phyloP scores from a whole-genome alignment of 2,329 filamentous ascomycete genomes.

The Chaetothyriales sp. region DNA sequence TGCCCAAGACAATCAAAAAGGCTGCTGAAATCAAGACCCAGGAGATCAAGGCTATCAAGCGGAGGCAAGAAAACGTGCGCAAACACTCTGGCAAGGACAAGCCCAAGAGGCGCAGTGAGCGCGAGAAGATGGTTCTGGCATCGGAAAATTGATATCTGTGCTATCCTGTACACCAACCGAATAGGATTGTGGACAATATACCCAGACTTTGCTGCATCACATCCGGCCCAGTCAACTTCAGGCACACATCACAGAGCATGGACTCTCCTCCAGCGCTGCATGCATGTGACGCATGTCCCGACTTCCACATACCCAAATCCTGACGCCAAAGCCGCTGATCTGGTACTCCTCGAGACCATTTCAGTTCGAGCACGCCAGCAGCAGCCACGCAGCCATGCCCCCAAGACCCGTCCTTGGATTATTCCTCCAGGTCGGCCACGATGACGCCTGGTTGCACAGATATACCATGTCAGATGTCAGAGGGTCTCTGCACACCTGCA shows the following conservation, averaged over 20 bases:
- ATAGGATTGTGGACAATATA: too few species aligned
- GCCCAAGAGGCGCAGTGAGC: constrained; percentile 56
- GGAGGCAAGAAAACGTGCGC: constrained; percentile 83
- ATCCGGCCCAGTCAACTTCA: background rate
- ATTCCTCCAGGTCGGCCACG: constrained; percentile 14
- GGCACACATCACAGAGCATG: constrained; percentile 9
- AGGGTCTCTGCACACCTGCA: constrained; percentile 29
- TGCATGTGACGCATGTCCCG: constrained; percentile 4
- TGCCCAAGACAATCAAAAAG: constrained; percentile 91
- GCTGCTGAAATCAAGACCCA: constrained; percentile 85
- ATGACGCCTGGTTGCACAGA: constrained; percentile 36
- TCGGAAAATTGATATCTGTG: constrained; percentile 39
- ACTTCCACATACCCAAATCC: background rate
- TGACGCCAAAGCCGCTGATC: constrained; percentile 5
- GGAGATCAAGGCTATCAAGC: constrained; percentile 74
- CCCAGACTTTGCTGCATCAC: background rate
- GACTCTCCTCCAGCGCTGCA: constrained; percentile 7
- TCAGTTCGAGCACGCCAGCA: constrained; percentile 17
- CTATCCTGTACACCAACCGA: background rate
- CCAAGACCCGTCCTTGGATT: constrained; percentile 19
- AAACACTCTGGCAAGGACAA: constrained; percentile 78
- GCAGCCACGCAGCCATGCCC: constrained; percentile 20
- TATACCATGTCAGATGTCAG: constrained; percentile 31
- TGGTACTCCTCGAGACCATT: constrained; percentile 17
- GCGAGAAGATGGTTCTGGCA: constrained; percentile 83